Evolutionary conservation across 1,139 yeast genomes (phyloP), one percentile per base, ranked within the genome.

Genomic region (Sugiyamaella japonica): DNA sequence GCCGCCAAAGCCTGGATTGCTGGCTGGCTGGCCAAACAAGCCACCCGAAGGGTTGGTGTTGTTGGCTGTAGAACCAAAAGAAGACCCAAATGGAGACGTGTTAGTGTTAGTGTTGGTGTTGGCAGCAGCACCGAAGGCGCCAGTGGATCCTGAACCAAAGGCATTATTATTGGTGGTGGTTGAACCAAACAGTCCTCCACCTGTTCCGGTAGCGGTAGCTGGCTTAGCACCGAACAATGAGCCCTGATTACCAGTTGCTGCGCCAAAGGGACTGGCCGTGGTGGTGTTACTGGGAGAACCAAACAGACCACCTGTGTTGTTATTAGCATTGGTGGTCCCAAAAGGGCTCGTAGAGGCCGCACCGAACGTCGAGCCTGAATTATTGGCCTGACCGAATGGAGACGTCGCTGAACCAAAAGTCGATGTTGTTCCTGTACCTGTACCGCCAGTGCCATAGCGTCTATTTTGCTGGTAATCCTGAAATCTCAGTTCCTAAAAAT

Each of bases 401-500:
- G 62, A 60, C 0, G 55, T 10, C 36, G 56, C 50, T 41, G 57
- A 56, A n/a, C 65, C 65, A 52, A 62, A 61, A 6, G 58, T 57
- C 8, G 72, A 61, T 16, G 61, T 41, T 2, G 58, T 46, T 10
- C 65, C 56, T 13, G 63, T 54, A 23, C 34, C 34, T 12, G 61
- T 56, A n/a, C 65, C 63, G 13, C 67, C 66, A 52, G 71, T 76
- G n/a, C 86, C 87, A 61, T 65, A 83, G 55, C 84, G 80, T 62
- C 95, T 78, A 59, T 82, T 83, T 59, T 84, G 89, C 65, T 84
- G 83, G 69, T 93, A 93, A 72, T 93, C 99, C 70, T 87, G 93
- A 63, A 81, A 75, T 69, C 99, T 80, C 71, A 93, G 79, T 70
- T 93, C 99, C 70, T 91, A 97, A 8, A 23, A 29, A 12, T 16